These are phyloP conservation scores for Ophiocordyceps australis DNA, from an alignment of 2,329 filamentous ascomycete genomes.

Conservation along the genomic window DNA sequence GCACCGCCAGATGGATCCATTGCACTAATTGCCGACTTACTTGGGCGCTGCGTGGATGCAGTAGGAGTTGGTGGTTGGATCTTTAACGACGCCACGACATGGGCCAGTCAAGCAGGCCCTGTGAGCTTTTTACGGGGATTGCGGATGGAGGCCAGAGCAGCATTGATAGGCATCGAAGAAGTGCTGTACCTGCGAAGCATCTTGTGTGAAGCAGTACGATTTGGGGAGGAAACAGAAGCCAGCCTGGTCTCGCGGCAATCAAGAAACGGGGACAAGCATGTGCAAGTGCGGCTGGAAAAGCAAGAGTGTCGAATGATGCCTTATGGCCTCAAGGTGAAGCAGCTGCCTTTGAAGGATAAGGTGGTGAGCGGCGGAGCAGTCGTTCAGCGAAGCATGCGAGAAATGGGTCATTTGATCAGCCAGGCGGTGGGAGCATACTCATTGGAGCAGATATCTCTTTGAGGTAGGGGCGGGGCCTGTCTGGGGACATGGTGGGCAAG, in stretches of 20 bases:
- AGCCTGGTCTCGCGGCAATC: constrained; percentile 8
- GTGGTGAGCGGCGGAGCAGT: constrained; percentile 53
- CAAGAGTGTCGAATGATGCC: constrained; percentile 40
- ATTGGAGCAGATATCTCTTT: constrained; percentile 58
- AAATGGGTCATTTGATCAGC: constrained; percentile 61
- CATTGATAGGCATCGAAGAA: constrained; percentile 55
- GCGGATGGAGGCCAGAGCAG: constrained; percentile 50
- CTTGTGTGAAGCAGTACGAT: constrained; percentile 48
- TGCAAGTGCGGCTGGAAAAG: constrained; percentile 20
- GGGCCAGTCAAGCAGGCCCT: constrained; percentile 31
- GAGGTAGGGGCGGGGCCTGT: constrained; percentile 8
- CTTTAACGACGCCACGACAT: constrained; percentile 35
- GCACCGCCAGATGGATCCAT: constrained; percentile 48
- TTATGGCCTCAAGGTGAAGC: constrained; percentile 49
- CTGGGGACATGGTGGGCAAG: not conserved
- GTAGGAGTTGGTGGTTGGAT: constrained; percentile 62
- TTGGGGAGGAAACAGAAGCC: constrained; percentile 24
- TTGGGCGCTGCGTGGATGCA: constrained; percentile 58
- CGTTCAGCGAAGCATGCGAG: constrained; percentile 47
- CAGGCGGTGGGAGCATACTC: constrained; percentile 71
- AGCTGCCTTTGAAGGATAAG: constrained; percentile 33
- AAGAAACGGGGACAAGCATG: constrained; percentile 21
- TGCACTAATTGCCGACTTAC: constrained; percentile 50
- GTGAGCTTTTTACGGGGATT: constrained; percentile 48
- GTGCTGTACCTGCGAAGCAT: constrained; percentile 44